Conservation (phyloP, 176 grass and related monocot species). For the Thalia dealbata region DNA sequence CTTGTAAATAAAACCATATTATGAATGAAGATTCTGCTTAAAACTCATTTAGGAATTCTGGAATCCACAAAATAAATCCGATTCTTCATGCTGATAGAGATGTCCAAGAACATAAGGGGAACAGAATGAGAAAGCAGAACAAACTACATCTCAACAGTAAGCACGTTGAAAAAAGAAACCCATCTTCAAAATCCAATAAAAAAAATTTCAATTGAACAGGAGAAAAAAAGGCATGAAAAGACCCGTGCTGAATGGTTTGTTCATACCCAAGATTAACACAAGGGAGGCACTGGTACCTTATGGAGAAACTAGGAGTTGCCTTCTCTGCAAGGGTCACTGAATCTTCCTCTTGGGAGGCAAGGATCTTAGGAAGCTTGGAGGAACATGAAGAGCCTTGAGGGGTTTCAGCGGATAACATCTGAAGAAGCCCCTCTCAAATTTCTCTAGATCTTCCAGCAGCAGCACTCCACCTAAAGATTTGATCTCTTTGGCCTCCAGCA, state of each 20-base stretch:
- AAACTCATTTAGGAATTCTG: neutral
- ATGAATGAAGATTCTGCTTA: neutral
- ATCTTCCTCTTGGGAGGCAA: conserved; percentile 36
- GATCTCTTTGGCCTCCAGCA: conserved; percentile 74
- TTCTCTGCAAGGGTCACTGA: conserved; percentile 23
- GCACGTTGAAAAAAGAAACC: neutral
- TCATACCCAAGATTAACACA: neutral
- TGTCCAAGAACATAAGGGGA: neutral
- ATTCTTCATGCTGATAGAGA: neutral
- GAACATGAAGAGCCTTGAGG: conserved; percentile 59
- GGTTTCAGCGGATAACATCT: conserved; percentile 83
- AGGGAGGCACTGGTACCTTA: conserved; percentile 53
- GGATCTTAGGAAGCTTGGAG: conserved; percentile 28
- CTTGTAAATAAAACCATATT: neutral
- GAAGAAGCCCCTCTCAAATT: conserved; percentile 47
- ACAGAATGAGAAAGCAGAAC: neutral
- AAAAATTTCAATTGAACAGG: neutral
- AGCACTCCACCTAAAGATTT: conserved; percentile 55
- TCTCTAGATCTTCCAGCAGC: conserved; percentile 32
- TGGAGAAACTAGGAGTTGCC: conserved; percentile 65
- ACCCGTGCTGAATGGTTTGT: neutral
- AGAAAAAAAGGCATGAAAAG: neutral
- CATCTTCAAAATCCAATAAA: neutral
- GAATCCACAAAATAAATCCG: neutral
- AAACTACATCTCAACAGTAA: neutral